phyloP scores from a whole-genome alignment of 257 asterid species.

The Jaltomata sinuosa region DNA sequence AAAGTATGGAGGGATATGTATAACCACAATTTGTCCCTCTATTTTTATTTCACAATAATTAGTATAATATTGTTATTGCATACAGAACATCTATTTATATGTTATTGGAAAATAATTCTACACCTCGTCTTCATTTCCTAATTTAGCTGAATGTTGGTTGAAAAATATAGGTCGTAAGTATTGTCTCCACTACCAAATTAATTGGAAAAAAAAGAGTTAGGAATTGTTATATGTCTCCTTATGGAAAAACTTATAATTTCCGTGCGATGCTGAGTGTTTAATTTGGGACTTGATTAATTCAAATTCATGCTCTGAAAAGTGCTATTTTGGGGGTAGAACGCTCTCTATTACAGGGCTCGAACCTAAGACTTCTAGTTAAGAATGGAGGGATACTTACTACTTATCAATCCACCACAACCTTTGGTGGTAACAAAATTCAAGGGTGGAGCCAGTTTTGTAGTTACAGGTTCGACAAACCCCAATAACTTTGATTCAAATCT shows the following conservation, averaged over 20 bases:
- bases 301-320: neutral
- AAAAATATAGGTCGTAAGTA: neutral
- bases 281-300: neutral
- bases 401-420: no score
- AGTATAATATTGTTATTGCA: neutral
- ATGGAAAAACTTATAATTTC: neutral
- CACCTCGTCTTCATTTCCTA: neutral
- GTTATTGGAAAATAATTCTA: neutral
- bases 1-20: neutral
- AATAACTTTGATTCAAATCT: neutral
- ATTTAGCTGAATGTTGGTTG: neutral
- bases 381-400: no score
- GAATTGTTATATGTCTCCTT: slow-evolving; percentile 32
- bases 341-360: no score
- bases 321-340: no score
- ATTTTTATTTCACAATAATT: neutral
- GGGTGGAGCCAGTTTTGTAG: neutral
- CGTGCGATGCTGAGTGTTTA: neutral
- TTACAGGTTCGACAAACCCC: neutral
- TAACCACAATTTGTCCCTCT: neutral
- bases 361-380: neutral
- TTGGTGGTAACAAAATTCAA: neutral
- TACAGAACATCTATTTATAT: neutral
- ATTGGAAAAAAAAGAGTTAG: slow-evolving; percentile 13
- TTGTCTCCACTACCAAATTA: slow-evolving; percentile 14